These are phyloP conservation scores for Nakazawaea laoshanensis DNA, from an alignment of 805 yeast genomes.

Conservation along the genomic window DNA sequence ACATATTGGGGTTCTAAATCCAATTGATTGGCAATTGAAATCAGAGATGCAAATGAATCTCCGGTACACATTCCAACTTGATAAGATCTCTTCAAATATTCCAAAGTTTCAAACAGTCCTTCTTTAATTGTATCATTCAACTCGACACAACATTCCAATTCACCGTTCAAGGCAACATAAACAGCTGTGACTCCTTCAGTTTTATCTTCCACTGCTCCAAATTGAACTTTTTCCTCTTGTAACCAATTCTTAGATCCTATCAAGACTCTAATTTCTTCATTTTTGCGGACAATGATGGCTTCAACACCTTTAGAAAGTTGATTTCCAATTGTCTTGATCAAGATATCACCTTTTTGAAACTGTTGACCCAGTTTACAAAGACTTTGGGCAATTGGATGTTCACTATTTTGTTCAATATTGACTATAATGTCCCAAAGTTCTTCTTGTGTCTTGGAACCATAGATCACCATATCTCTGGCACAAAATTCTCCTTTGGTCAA, in stretches of 20 bases:
- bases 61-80: conserved; percentile 87
- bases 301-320: conserved; percentile 38
- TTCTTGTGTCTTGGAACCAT: not conserved
- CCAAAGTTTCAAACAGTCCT: conserved; percentile 55
- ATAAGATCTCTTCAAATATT: conserved; percentile 41
- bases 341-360: conserved; percentile 9
- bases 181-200: too few relatives aligned
- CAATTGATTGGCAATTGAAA: conserved; percentile 52
- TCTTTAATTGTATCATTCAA: conserved; percentile 60
- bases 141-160: conserved; percentile 56
- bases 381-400: conserved; percentile 85
- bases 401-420: conserved; percentile 59
- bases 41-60: conserved; percentile 60
- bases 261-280: too few relatives aligned
- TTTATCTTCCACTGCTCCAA: too few relatives aligned
- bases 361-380: conserved; percentile 21
- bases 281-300: too few relatives aligned
- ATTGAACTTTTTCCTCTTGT: too few relatives aligned
- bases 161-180: conserved; percentile 44
- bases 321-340: conserved; percentile 26
- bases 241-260: too few relatives aligned
- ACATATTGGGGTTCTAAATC: conserved; percentile 60
- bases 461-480: conserved; percentile 17
- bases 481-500: conserved; percentile 79
- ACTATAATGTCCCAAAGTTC: conserved; percentile 47